Conservation (phyloP, 805 yeast species). For the Barnettozyma siamensis region DNA sequence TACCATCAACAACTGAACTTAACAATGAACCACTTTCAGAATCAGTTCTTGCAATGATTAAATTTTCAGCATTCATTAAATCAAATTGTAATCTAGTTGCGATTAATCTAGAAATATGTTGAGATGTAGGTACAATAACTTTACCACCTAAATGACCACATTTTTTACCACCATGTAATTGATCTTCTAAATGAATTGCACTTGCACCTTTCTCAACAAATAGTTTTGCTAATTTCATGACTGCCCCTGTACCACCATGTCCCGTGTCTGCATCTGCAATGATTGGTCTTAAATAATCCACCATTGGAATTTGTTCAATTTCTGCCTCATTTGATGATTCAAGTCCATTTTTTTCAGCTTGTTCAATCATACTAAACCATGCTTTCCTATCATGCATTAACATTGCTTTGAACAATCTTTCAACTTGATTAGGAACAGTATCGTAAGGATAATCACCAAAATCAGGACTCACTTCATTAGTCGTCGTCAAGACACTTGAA, state of each 20-base stretch:
- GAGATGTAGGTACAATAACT: slow-evolving; percentile 53
- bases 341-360: slow-evolving; percentile 11
- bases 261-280: slow-evolving; percentile 68
- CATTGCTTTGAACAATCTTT: slow-evolving; percentile 53
- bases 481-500: slow-evolving; percentile 49
- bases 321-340: slow-evolving; percentile 9
- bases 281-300: slow-evolving; percentile 55
- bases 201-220: slow-evolving; percentile 67
- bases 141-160: slow-evolving; percentile 63
- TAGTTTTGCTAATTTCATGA: slow-evolving; percentile 58
- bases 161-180: slow-evolving; percentile 59
- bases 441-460: slow-evolving; percentile 67
- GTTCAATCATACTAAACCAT: slow-evolving; percentile 34
- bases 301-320: slow-evolving; percentile 15
- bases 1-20: slow-evolving; percentile 46
- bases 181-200: slow-evolving; percentile 61
- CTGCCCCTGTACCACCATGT: slow-evolving; percentile 56
- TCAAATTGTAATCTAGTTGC: slow-evolving; percentile 64
- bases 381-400: slow-evolving; percentile 49
- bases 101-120: slow-evolving; percentile 46
- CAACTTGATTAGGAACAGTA: slow-evolving; percentile 64
- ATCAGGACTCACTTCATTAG: slow-evolving; percentile 60
- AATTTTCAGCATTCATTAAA: slow-evolving; percentile 51
- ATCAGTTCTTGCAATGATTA: slow-evolving; percentile 57
- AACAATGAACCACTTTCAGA: slow-evolving; percentile 49